phyloP scores from a whole-genome alignment of 2,329 filamentous ascomycete genomes.

The Botrytis aclada region DNA sequence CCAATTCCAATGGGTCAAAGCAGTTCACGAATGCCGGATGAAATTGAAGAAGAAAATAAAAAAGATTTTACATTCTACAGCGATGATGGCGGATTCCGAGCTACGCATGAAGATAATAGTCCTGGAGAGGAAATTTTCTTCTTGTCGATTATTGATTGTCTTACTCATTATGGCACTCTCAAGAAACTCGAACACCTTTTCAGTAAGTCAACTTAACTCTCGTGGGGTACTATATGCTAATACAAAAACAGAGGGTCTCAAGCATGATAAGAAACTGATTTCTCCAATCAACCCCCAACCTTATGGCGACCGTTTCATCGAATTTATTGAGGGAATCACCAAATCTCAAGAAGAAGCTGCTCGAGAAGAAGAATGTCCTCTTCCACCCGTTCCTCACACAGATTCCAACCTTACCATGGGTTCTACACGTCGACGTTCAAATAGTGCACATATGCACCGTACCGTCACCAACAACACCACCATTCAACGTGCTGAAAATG shows the following conservation, averaged over 20 bases:
- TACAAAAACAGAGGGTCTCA: conserved; percentile 63
- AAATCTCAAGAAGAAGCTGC: conserved; percentile 84
- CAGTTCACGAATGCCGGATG: conserved; percentile 82
- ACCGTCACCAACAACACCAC: conserved; percentile 28
- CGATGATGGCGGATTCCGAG: conserved; percentile 89
- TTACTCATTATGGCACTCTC: conserved; percentile 92
- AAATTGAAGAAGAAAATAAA: conserved; percentile 72
- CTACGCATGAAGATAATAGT: conserved; percentile 84
- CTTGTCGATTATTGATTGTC: conserved; percentile 94
- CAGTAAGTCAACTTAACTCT: conserved; percentile 46
- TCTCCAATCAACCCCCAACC: conserved; percentile 86
- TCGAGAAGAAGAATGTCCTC: conserved; percentile 49
- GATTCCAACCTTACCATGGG: conserved; percentile 32
- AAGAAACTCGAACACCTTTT: conserved; percentile 97
- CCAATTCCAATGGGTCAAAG: conserved; percentile 89
- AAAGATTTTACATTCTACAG: conserved; percentile 80
- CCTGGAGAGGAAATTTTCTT: conserved; percentile 95
- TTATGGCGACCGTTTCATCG: conserved; percentile 91
- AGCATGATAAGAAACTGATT: conserved; percentile 78
- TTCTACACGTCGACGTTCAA: conserved; percentile 27
- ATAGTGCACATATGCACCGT: conserved; percentile 28
- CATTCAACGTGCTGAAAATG: conserved; percentile 33
- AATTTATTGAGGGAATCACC: conserved; percentile 86
- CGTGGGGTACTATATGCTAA: conserved; percentile 24
- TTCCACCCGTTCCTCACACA: conserved; percentile 27